phyloP scores from a whole-genome alignment of 1,284 basidiomycete species.

The Trametes versicolor region DNA sequence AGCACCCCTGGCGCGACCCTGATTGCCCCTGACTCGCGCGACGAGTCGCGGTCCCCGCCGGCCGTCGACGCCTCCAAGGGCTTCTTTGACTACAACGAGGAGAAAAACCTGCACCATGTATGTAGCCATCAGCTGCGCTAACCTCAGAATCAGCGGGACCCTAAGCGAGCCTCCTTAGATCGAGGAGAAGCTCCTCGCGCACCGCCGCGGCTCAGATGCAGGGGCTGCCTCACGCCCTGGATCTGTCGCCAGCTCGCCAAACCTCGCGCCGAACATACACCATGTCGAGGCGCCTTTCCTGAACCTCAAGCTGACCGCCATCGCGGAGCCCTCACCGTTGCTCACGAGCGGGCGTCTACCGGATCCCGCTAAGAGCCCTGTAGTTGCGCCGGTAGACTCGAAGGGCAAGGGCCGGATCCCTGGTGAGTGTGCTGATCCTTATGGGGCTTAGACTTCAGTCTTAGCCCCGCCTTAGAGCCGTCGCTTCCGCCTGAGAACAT shows the following conservation, averaged over 20 bases:
- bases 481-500: conserved; percentile 62
- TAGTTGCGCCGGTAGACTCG: conserved; percentile 53
- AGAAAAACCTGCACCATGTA: conserved; percentile 78
- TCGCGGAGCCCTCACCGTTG: conserved; percentile 46
- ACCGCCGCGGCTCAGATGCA: conserved; percentile 58
- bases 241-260: conserved; percentile 43
- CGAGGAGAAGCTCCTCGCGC: conserved; percentile 74
- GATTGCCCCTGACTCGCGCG: conserved; percentile 25
- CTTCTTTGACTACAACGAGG: conserved; percentile 80
- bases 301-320: conserved; percentile 52
- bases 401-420: conserved; percentile 34
- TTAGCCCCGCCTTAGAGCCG: conserved; percentile 43
- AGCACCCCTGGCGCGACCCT: conserved; percentile 6
- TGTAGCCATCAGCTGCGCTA: conserved; percentile 38
- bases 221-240: conserved; percentile 46
- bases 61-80: conserved; percentile 72
- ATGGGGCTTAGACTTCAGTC: too few relatives aligned
- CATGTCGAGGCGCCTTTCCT: conserved; percentile 52
- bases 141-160: background rate
- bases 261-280: conserved; percentile 49
- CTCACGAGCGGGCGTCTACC: conserved; percentile 23
- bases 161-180: conserved; percentile 54
- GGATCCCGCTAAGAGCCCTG: conserved; percentile 41
- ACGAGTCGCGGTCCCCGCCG: conserved; percentile 31
- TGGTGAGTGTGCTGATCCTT: conserved; percentile 16